phyloP scores from a whole-genome alignment of 768 basidiomycete genomes.

The Chalciporus chontae region DNA sequence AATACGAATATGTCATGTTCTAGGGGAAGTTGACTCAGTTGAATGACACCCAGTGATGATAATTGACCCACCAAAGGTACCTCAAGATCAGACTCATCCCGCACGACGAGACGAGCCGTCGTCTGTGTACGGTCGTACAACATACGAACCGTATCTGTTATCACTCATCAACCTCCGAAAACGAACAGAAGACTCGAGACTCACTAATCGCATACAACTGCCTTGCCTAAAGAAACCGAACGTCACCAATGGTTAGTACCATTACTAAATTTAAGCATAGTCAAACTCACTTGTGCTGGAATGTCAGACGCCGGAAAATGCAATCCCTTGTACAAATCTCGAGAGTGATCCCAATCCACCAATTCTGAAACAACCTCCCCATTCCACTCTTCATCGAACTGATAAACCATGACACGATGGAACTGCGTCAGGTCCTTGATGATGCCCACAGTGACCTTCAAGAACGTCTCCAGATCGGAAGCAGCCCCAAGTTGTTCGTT shows the following conservation, averaged over 20 bases:
- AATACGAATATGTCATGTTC: slow-evolving; percentile 82
- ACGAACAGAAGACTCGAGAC: slow-evolving; percentile 13
- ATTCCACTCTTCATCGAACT: slow-evolving; percentile 79
- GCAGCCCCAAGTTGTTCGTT: slow-evolving; percentile 75
- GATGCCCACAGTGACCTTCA: slow-evolving; percentile 70
- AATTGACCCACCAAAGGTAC: slow-evolving; percentile 50
- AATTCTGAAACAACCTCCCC: slow-evolving; percentile 77
- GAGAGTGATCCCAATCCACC: slow-evolving; percentile 72
- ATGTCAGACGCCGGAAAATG: slow-evolving; percentile 72
- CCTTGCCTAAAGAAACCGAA: slow-evolving; percentile 46
- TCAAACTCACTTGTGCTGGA: slow-evolving; percentile 53
- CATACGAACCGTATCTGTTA: slow-evolving; percentile 67
- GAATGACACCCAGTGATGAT: background rate
- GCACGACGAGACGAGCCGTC: slow-evolving; percentile 70
- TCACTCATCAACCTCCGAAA: background rate
- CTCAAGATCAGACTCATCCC: slow-evolving; percentile 59
- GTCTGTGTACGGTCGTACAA: slow-evolving; percentile 71
- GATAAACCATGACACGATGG: slow-evolving; percentile 78
- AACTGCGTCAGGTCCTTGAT: slow-evolving; percentile 80
- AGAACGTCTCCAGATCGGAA: slow-evolving; percentile 59
- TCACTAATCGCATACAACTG: slow-evolving; percentile 65
- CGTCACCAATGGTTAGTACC: background rate
- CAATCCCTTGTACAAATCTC: slow-evolving; percentile 68
- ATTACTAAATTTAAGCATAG: background rate
- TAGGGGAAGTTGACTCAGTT: slow-evolving; percentile 20